Base-by-base conservation (phyloP, 306 rosid genomes). In the Fagus sylvatica region DNA sequence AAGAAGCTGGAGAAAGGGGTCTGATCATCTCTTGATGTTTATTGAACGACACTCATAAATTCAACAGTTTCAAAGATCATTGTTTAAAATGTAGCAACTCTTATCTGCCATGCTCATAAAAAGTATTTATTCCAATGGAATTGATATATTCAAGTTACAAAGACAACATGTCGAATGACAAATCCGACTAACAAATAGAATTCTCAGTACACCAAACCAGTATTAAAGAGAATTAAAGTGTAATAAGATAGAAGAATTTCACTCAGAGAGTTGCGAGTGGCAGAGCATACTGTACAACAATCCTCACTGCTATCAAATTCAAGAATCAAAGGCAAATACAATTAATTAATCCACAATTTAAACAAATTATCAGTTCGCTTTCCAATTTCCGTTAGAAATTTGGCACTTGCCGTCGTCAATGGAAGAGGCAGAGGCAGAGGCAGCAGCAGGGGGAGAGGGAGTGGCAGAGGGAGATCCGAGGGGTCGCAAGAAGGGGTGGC, bases 401-500 rank as follows among this genome's bases (percentile, higher is more conserved):
- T 1, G 33, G 22, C 54, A 69, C 84, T 69, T 79, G 72, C 91
- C 91, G 67, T 85, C 89, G 61, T 85, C 86, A 49, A 70, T 81
- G 80, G 89, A 85, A 40, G 86, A 34, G 30, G 81, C 88, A 22
- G 89, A 43, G 42, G n/a, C n/a, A n/a, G 28, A 22, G 28, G 28
- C 28, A 22, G 28, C 28, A 22, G 81, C 86, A 36, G 91, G 86
- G 32, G 70, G 76, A 43, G 85, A 81, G 72, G 88, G 85, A 56
- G 84, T 81, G 5, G 88, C 88, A 34, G 89, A 88, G 41, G 91
- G 91, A 19, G 91, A 81, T 0, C 89, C 88, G 30, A 76, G 32
- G 11, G 91, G 88, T 51, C 85, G 82, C 41, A 88, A 46, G 43
- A 88, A 88, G 68, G 82, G 71, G 75, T 83, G 84, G 56, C 83